Base-by-base conservation (phyloP, 1,284 basidiomycete species). In the Ustilago vetiveriae region DNA sequence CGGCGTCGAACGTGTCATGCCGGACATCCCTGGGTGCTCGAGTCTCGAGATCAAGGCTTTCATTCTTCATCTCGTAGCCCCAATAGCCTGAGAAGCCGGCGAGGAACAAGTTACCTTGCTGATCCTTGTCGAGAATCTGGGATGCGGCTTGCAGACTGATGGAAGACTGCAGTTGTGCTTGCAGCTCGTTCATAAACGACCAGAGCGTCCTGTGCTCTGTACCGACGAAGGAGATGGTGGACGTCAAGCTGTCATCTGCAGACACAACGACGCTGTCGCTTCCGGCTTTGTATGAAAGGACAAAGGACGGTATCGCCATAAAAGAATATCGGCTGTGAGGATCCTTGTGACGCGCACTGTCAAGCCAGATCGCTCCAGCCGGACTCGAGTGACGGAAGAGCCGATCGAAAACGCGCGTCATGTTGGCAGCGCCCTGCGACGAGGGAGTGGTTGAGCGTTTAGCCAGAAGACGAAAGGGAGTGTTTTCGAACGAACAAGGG, bases 51-150 rank as follows among this genome's bases (percentile, higher is more conserved):
- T 45, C 29, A 11, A 86, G 63, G 37, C 83, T 83, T 53, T 86
- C 85, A 50, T 82, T 80, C 74, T 85, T 85, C 85, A 86, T 85
- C 72, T 86, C 86, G 68, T 86, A 87, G 1, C 84, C 84, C 72
- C 85, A 84, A 75, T 84, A 85, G 0, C 86, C 86, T 1, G 84
- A 82, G 81, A 85, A 86, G 1, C 86, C 86, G 4, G 45, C 83
- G 78, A 63, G 78, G 75, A 82, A 84, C 83, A n/a, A 75, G 76
- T 26, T 75, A 65, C 30, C 51, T 38, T 29, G 44, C 16, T 47
- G 47, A 13, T 41, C 55, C 13, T 64, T 30, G 8, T 56, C 41
- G 16, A 51, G 23, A 1, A 23, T 19, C 10, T 24, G 29, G 1
- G 37, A 17, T 10, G 44, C 19, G 13, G 39, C 33, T 27, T 32